Evolutionary conservation across 805 yeast species (phyloP), one percentile per base, ranked within the genome.

Genomic region (Zygosaccharomyces rouxii): DNA sequence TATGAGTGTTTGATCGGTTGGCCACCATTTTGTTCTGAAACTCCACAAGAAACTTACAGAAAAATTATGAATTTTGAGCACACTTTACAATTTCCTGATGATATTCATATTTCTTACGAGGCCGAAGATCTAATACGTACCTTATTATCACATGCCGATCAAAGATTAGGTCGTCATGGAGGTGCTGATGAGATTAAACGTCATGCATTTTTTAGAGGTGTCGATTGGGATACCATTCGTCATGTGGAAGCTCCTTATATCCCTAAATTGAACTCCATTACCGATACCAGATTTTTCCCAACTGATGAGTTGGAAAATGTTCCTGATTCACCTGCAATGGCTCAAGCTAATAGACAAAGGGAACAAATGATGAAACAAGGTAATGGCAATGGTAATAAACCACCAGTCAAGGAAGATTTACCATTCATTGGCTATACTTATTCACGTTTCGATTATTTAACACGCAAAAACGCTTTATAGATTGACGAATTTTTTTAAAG

Each of bases 361-460:
- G 86, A 80, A 50, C 74, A 71, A 48, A 70, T 76, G 65, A 69
- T 69, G 59, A 67, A 68, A 39, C 73, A 73, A 59, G 73, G 57
- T 25, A 70, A 68, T 33, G 66, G 66, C 19, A 70, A 70, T 49
- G 81, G 76, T 58, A 73, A 78, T 47, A 83, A 48, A 11, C 54
- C 56, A 3, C 65, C 67, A 16, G 56, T 50, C 7, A 67, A 87
- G 64, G 96, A 89, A 66, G 97, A 94, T 57, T 72, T 94, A 65
- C 99, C 99, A 38, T 94, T 94, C 64, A 94, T 94, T 63, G 99
- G 99, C 2, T 94, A 94, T 72, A 94, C 99, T 0, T 94, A 87
- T 67, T 87, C 96, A 37, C 78, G 98, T 62, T 94, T 94, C 65
- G 98, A 90, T 67, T 89, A 90, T 64, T 74, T 90, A 52, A 90